Conservation (phyloP, 371 early-diverging fungal genomes). For the Mortierella polycephala region DNA sequence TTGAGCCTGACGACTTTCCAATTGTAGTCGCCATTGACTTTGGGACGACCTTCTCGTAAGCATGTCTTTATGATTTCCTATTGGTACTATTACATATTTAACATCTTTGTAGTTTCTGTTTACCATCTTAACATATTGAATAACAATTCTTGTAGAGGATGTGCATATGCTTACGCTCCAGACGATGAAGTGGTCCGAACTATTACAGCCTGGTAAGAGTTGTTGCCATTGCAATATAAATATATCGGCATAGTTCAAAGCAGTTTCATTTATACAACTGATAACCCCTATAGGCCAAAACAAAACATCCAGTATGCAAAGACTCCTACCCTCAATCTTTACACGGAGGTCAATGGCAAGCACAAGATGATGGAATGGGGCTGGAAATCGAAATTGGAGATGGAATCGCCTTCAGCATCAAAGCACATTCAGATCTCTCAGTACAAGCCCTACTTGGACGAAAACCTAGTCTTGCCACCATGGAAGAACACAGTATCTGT, state of each 20-base stretch:
- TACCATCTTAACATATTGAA: no score
- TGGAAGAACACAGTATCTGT: constrained; percentile 53
- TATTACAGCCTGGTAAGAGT: constrained; percentile 25
- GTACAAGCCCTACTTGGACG: constrained; percentile 65
- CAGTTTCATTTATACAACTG: background rate
- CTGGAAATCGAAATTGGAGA: constrained; percentile 59
- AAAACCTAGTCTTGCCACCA: constrained; percentile 49
- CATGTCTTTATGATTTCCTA: background rate
- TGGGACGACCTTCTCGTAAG: constrained; percentile 43
- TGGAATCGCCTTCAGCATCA: constrained; percentile 54
- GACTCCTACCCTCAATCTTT: constrained; percentile 57
- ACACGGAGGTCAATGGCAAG: constrained; percentile 45
- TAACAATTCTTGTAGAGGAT: constrained; percentile 26
- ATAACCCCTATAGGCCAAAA: constrained; percentile 16
- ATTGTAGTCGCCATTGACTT: constrained; percentile 38
- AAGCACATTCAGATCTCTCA: constrained; percentile 56
- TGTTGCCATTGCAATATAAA: background rate
- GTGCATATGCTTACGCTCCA: constrained; percentile 37
- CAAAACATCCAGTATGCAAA: constrained; percentile 55
- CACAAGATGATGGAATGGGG: constrained; percentile 60
- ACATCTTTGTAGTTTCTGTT: background rate
- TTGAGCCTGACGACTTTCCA: constrained; percentile 27
- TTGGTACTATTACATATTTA: background rate
- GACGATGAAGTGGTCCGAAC: constrained; percentile 18
- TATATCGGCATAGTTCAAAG: no score